These are phyloP conservation scores for Tieghemostelium lacteum DNA, from an alignment of 78 protist genomes.

Conservation along the genomic window DNA sequence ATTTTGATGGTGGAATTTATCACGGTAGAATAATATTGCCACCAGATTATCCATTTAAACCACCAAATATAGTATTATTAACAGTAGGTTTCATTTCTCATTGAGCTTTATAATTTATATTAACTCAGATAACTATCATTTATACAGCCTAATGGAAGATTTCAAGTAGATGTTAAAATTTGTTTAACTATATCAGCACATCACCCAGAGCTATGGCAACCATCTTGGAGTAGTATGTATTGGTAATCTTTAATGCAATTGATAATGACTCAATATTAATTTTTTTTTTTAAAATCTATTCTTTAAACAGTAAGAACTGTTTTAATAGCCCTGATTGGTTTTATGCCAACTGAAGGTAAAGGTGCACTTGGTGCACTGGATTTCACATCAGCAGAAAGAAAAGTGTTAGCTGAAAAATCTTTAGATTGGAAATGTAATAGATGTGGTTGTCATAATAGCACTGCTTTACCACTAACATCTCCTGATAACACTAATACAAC, in stretches of 20 bases:
- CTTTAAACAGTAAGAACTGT: conserved; percentile 83
- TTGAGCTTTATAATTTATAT: neutral
- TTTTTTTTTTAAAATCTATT: neutral
- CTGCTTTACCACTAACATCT: conserved; percentile 6
- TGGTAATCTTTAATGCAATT: neutral
- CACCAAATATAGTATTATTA: conserved; percentile 90
- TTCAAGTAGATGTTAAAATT: conserved; percentile 89
- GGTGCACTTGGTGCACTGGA: conserved; percentile 95
- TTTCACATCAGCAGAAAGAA: conserved; percentile 69
- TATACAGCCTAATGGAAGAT: conserved; percentile 93
- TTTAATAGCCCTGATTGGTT: conserved; percentile 89
- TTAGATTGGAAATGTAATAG: conserved; percentile 70
- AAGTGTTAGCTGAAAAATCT: conserved; percentile 72
- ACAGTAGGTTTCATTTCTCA: conserved; percentile 72
- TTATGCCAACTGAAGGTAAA: conserved; percentile 90
- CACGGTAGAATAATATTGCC: conserved; percentile 97
- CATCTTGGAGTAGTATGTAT: conserved; percentile 92
- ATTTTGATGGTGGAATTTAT: conserved; percentile 93
- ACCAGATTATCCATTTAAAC: conserved; percentile 93
- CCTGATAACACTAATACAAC: neutral
- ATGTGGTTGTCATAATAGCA: conserved; percentile 66
- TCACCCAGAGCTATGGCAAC: conserved; percentile 98
- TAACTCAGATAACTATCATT: neutral
- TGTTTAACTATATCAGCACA: conserved; percentile 92
- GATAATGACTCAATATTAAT: neutral